Percentiles rank a stretch among this genome's conserved stretches.
These are phyloP conservation scores for Cladosporium velox DNA, from an alignment of 2,329 filamentous ascomycete genomes.

Conservation along the genomic window DNA sequence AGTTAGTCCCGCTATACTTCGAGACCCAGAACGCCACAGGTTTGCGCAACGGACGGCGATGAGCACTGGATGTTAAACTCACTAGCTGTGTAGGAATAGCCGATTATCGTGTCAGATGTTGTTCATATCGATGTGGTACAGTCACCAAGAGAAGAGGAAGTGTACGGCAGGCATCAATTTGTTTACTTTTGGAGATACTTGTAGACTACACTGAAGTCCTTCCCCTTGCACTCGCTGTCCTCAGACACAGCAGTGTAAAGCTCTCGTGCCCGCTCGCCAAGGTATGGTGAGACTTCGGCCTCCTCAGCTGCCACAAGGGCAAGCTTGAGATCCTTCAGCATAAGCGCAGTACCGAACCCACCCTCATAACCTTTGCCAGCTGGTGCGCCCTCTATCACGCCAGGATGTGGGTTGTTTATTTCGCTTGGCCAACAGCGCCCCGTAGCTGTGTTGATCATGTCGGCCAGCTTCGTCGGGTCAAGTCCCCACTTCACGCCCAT, in stretches of 20 bases:
- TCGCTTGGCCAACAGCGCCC: conserved; percentile 75
- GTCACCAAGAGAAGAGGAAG: too few relatives aligned
- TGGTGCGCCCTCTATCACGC: too few relatives aligned
- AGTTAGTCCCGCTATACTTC: too few relatives aligned
- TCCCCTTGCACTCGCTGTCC: conserved; percentile 48
- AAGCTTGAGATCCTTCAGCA: conserved; percentile 53
- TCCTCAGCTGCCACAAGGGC: conserved; percentile 51
- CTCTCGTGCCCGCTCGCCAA: conserved; percentile 49
- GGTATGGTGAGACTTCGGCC: conserved; percentile 45
- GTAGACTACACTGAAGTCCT: conserved; percentile 55
- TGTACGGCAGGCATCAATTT: not conserved
- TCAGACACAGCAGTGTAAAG: conserved; percentile 50
- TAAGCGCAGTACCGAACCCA: conserved; percentile 53
- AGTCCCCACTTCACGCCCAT: conserved; percentile 65
- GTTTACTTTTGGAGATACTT: conserved; percentile 47
- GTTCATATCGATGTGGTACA: not conserved
- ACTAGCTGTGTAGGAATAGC: too few relatives aligned
- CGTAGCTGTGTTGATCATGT: conserved; percentile 89
- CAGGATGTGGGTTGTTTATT: too few relatives aligned
- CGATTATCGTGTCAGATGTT: too few relatives aligned
- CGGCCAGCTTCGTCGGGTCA: conserved; percentile 68
- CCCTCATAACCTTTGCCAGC: conserved; percentile 36
- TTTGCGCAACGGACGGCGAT: too few relatives aligned
- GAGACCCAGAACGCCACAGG: too few relatives aligned
- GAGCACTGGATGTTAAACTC: too few relatives aligned